phyloP scores from a whole-genome alignment of 768 basidiomycete species.

The Inosperma sp. region DNA sequence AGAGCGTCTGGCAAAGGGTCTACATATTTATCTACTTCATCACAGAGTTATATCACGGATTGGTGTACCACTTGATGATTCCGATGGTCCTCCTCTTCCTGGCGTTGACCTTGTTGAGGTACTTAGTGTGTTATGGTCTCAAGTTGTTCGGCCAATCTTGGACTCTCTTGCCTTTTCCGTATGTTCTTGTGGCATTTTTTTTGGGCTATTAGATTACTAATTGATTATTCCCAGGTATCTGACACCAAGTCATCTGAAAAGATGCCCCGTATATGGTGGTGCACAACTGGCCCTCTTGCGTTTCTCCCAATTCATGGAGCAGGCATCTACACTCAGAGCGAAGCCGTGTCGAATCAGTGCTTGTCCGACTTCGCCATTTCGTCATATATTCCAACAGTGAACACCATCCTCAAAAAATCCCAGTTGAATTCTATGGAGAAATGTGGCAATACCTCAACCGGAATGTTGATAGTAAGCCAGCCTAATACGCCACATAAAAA shows the following conservation, averaged over 20 bases:
- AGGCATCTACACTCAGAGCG: too few relatives aligned
- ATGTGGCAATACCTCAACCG: too few relatives aligned
- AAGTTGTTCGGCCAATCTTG: too few relatives aligned
- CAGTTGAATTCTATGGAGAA: too few relatives aligned
- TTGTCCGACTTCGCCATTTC: too few relatives aligned
- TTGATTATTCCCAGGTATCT: not conserved
- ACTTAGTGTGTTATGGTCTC: too few relatives aligned
- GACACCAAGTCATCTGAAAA: conserved; percentile 8
- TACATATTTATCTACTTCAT: too few relatives aligned
- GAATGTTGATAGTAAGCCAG: too few relatives aligned
- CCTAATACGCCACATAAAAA: conserved; percentile 3
- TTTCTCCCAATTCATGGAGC: too few relatives aligned
- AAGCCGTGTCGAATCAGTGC: not conserved
- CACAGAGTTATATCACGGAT: too few relatives aligned
- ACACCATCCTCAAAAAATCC: conserved; percentile 10
- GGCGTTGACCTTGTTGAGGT: conserved; percentile 1
- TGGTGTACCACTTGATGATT: too few relatives aligned
- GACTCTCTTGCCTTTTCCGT: conserved; percentile 3
- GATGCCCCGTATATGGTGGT: conserved; percentile 27
- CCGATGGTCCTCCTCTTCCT: not conserved
- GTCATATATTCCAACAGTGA: too few relatives aligned
- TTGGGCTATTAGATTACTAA: not conserved
- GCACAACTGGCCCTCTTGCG: conserved; percentile 29
- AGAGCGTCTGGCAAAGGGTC: not conserved
- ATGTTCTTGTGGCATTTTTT: not conserved